Evolutionary conservation across 2,329 filamentous ascomycete genomes (phyloP).

Genomic region (Coniochaeta sp.): DNA sequence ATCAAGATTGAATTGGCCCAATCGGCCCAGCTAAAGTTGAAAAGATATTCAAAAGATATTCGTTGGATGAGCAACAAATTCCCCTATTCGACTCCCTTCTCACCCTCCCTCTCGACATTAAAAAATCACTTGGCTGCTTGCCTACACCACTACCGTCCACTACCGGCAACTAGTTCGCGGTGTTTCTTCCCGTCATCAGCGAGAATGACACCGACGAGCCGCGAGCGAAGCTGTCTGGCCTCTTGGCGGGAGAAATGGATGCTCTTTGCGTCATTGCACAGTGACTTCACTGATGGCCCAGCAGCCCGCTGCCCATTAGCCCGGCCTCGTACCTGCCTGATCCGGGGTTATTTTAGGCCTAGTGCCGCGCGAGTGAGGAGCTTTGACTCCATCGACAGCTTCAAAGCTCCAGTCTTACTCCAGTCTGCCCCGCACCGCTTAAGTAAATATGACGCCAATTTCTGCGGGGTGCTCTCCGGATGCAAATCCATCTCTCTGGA

Average conservation of each 20-base stretch:
- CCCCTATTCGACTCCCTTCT: not conserved
- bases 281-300: too few relatives aligned
- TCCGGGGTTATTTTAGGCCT: not conserved
- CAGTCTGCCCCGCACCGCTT: not conserved
- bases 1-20: too few relatives aligned
- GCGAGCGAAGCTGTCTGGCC: not conserved
- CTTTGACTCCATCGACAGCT: too few relatives aligned
- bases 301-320: too few relatives aligned
- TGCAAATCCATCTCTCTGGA: not conserved
- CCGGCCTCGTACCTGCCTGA: not conserved
- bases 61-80: not conserved
- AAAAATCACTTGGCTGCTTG: not conserved
- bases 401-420: not conserved
- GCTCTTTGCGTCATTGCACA: not conserved
- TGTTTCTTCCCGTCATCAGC: not conserved
- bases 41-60: too few relatives aligned
- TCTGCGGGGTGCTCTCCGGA: not conserved
- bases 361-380: too few relatives aligned
- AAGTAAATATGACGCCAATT: not conserved
- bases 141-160: not conserved
- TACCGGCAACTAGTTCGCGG: too few relatives aligned
- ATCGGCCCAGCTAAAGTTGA: not conserved
- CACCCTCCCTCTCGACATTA: not conserved
- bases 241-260: not conserved
- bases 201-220: not conserved